A percentile compares a stretch with the other conserved stretches of the same genome.
Conservation (phyloP, 129 eudicot species). For the Mikania micrantha region DNA sequence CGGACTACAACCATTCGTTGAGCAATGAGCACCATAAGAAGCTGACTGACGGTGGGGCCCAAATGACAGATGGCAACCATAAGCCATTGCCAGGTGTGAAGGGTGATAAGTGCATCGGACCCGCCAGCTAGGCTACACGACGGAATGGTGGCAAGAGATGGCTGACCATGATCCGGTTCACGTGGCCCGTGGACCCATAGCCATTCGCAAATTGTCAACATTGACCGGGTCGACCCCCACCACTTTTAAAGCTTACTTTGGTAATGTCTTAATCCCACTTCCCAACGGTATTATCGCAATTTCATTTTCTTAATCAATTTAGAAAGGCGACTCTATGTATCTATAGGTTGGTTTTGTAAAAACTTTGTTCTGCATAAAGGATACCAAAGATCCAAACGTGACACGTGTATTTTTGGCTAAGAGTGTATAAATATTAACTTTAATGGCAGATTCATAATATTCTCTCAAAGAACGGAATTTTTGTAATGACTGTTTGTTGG, state of each 20-base stretch:
- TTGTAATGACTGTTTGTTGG: no score
- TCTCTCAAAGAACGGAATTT: no score
- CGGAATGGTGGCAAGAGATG: conserved; percentile 8
- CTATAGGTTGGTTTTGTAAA: no score
- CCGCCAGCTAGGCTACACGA: conserved; percentile 27
- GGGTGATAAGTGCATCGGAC: conserved; percentile 7
- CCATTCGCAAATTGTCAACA: conserved; percentile 14
- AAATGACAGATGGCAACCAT: conserved; percentile 28
- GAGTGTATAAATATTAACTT: no score
- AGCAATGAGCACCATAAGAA: conserved; percentile 17
- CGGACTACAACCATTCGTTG: conserved; percentile 13
- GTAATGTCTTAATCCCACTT: neutral
- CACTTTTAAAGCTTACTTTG: neutral
- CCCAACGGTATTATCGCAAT: neutral
- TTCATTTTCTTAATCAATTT: neutral
- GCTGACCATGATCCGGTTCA: conserved; percentile 39
- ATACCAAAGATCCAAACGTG: no score
- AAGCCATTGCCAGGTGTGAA: conserved; percentile 18
- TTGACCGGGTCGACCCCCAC: conserved; percentile 29
- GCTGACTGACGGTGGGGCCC: conserved; percentile 14
- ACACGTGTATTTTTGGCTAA: no score
- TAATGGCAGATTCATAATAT: no score
- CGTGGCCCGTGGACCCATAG: conserved; percentile 29
- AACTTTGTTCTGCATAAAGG: no score
- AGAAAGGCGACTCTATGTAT: neutral